These are phyloP conservation scores for Geranium incanum DNA, from an alignment of 441 rosid genomes.

Conservation along the genomic window DNA sequence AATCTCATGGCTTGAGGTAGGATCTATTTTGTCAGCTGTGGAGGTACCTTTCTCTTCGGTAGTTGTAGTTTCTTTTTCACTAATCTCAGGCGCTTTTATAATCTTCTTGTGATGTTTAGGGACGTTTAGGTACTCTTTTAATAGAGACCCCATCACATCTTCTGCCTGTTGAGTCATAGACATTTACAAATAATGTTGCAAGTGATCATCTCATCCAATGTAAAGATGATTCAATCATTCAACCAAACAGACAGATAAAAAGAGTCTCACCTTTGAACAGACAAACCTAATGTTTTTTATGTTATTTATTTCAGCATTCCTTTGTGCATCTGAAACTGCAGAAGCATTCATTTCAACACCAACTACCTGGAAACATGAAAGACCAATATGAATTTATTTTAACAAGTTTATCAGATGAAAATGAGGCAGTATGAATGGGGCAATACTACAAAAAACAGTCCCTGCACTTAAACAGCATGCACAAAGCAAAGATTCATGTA, in stretches of 20 bases:
- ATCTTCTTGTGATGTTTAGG: slow-evolving; percentile 36
- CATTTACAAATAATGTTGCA: background rate
- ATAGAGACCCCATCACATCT: slow-evolving; percentile 74
- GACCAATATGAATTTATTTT: background rate
- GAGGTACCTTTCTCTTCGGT: slow-evolving; percentile 9
- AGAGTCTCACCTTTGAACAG: slow-evolving; percentile 64
- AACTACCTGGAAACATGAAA: slow-evolving; percentile 43
- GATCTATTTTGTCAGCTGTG: background rate
- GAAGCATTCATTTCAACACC: slow-evolving; percentile 92
- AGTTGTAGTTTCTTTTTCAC: slow-evolving; percentile 22
- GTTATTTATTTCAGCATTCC: slow-evolving; percentile 83
- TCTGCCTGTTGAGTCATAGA: slow-evolving; percentile 53
- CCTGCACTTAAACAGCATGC: background rate
- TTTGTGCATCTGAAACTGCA: slow-evolving; percentile 80
- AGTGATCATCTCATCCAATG: background rate
- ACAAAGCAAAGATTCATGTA: background rate
- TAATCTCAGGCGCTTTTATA: slow-evolving; percentile 27
- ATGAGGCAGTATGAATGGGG: background rate
- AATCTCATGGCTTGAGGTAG: background rate
- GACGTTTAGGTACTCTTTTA: slow-evolving; percentile 52
- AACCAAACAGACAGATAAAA: slow-evolving; percentile 9
- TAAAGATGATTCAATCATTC: background rate
- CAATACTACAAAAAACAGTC: background rate
- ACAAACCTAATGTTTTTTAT: slow-evolving; percentile 80
- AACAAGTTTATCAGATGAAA: background rate